Evolutionary conservation across 371 early-diverging fungal genomes (phyloP).

Genomic region (Apophysomyces trapeziformis): DNA sequence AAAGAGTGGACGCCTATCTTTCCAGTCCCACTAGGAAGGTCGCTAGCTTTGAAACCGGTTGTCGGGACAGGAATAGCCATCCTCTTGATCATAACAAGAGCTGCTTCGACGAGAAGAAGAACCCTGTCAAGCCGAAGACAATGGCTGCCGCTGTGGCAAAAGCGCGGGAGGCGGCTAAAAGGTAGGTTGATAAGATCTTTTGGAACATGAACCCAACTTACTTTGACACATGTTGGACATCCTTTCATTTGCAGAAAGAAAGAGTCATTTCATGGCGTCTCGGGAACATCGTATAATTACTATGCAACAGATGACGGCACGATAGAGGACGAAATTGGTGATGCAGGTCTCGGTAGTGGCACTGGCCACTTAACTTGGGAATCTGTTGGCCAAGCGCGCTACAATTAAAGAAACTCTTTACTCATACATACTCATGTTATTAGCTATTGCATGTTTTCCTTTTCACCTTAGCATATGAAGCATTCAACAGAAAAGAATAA

Average conservation of each 20-base stretch:
- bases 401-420: background rate
- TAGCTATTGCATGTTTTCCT: too few species aligned
- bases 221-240: background rate
- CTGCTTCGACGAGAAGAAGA: background rate
- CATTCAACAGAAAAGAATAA: too few species aligned
- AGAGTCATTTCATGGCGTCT: background rate
- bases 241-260: background rate
- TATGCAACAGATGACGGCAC: background rate
- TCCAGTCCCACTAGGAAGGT: background rate
- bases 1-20: background rate
- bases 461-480: too few species aligned
- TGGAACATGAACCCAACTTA: background rate
- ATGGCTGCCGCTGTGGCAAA: conserved; percentile 3
- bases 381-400: conserved; percentile 4
- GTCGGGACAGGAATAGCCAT: too few species aligned
- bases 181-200: background rate
- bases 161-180: background rate
- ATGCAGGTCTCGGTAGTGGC: background rate
- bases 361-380: conserved; percentile 6
- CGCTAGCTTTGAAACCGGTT: background rate
- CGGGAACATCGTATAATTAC: background rate
- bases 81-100: too few species aligned
- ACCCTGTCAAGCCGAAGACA: background rate
- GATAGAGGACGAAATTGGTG: background rate
- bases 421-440: too few species aligned